A percentile compares a stretch with the other conserved stretches of the same genome.
phyloP scores from a whole-genome alignment of 306 rosid species.

The Gastrolobium bilobum region DNA sequence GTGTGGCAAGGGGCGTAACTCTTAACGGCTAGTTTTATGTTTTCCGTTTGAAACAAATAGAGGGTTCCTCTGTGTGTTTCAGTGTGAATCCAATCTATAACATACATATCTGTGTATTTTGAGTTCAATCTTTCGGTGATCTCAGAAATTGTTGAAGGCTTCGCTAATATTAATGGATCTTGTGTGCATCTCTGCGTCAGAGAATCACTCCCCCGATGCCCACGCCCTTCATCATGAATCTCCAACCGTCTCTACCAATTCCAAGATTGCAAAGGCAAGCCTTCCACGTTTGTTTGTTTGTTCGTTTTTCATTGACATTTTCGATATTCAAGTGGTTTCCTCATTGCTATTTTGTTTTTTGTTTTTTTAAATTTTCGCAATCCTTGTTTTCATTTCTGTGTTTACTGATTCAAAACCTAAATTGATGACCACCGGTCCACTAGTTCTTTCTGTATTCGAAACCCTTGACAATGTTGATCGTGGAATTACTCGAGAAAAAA shows the following conservation, averaged over 20 bases:
- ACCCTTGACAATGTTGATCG: background rate
- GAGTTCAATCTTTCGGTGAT: background rate
- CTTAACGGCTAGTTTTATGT: constrained; percentile 50
- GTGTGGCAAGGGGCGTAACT: constrained; percentile 22
- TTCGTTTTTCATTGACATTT: constrained; percentile 5
- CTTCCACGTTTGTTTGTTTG: background rate
- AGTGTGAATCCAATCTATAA: background rate
- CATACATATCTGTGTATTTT: background rate
- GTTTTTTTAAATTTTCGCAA: background rate
- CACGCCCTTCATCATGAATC: constrained; percentile 41
- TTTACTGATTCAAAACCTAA: constrained; percentile 41
- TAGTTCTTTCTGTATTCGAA: background rate
- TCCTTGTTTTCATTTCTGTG: background rate
- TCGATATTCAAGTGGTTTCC: background rate
- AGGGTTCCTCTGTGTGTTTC: background rate
- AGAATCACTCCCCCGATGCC: constrained; percentile 44
- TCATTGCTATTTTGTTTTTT: too few species aligned
- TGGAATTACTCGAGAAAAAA: background rate
- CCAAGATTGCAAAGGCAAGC: constrained; percentile 74
- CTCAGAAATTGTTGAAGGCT: background rate
- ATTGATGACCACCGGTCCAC: background rate
- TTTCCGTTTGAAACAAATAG: background rate
- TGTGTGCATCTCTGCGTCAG: constrained; percentile 55
- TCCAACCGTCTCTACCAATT: constrained; percentile 51
- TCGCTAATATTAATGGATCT: constrained; percentile 62